These are phyloP conservation scores for Pseudogymnoascus verrucosus DNA, from an alignment of 2,329 filamentous ascomycete species.

Conservation along the genomic window DNA sequence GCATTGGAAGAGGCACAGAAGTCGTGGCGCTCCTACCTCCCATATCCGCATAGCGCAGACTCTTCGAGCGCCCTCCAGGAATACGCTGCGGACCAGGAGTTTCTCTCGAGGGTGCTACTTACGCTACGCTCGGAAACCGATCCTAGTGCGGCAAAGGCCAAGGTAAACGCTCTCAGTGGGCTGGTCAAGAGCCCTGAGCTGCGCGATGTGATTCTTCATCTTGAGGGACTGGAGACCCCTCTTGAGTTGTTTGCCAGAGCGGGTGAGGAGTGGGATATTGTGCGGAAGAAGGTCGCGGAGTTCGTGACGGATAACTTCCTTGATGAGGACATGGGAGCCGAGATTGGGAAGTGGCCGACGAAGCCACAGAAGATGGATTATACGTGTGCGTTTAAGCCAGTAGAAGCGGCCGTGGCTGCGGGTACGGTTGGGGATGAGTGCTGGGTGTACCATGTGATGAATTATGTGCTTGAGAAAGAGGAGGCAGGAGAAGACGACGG, in stretches of 20 bases:
- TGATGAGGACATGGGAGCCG: slow-evolving; percentile 56
- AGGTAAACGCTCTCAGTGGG: slow-evolving; percentile 44
- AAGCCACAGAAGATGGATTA: slow-evolving; percentile 21
- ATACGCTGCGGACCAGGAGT: slow-evolving; percentile 4
- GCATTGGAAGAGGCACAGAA: slow-evolving; percentile 45
- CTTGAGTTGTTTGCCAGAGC: slow-evolving; percentile 43
- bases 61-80: not conserved
- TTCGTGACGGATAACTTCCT: slow-evolving; percentile 58
- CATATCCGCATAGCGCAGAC: not conserved
- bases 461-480: slow-evolving; percentile 7
- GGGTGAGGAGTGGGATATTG: slow-evolving; percentile 40
- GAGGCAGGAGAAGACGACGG: not conserved
- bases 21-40: slow-evolving; percentile 36
- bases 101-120: not conserved
- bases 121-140: slow-evolving; percentile 19
- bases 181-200: slow-evolving; percentile 48
- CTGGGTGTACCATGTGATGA: slow-evolving; percentile 47
- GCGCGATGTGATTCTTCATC: slow-evolving; percentile 46
- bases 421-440: slow-evolving; percentile 41
- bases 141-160: slow-evolving; percentile 25
- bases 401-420: not conserved
- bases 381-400: slow-evolving; percentile 24
- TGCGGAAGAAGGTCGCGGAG: slow-evolving; percentile 47
- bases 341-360: slow-evolving; percentile 47
- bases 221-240: slow-evolving; percentile 45